Percentiles rank a stretch among this genome's conserved stretches.
phyloP scores from a whole-genome alignment of 2,329 filamentous ascomycete species.

The Monosporascus sp. region DNA sequence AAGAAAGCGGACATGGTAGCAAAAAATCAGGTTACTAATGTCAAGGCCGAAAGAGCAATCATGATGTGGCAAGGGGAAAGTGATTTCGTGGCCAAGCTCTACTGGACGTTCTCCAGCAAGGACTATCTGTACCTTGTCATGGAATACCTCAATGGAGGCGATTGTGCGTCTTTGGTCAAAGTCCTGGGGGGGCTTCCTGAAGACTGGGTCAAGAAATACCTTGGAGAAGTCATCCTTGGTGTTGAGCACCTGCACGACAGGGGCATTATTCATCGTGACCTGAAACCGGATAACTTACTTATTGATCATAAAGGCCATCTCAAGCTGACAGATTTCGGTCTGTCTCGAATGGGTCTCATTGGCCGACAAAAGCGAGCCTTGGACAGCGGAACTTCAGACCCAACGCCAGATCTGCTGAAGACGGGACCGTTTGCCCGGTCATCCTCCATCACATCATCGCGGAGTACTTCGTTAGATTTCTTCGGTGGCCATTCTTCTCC shows the following conservation, averaged over 20 bases:
- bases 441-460: conserved; percentile 79
- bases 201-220: conserved; percentile 97
- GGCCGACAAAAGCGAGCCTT: conserved; percentile 93
- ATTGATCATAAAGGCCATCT: conserved; percentile 96
- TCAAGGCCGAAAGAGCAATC: conserved; percentile 96
- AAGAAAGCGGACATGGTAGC: conserved; percentile 99
- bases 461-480: conserved; percentile 89
- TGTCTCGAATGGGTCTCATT: conserved; percentile 95
- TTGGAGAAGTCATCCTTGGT: conserved; percentile 93
- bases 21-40: conserved; percentile 98
- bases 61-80: conserved; percentile 99
- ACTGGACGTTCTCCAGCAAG: conserved; percentile 99
- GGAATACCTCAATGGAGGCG: conserved; percentile 97
- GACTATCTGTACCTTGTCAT: conserved; percentile 98
- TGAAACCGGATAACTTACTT: conserved; percentile 94
- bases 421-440: conserved; percentile 85
- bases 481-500: conserved; percentile 70
- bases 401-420: conserved; percentile 88
- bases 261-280: conserved; percentile 91
- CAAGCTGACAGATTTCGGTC: conserved; percentile 94
- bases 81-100: conserved; percentile 97
- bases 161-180: conserved; percentile 95
- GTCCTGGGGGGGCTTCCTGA: conserved; percentile 86
- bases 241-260: conserved; percentile 92
- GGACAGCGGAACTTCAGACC: conserved; percentile 68